phyloP scores from a whole-genome alignment of 176 grass and related monocot species.

The Oryza glaberrima region DNA sequence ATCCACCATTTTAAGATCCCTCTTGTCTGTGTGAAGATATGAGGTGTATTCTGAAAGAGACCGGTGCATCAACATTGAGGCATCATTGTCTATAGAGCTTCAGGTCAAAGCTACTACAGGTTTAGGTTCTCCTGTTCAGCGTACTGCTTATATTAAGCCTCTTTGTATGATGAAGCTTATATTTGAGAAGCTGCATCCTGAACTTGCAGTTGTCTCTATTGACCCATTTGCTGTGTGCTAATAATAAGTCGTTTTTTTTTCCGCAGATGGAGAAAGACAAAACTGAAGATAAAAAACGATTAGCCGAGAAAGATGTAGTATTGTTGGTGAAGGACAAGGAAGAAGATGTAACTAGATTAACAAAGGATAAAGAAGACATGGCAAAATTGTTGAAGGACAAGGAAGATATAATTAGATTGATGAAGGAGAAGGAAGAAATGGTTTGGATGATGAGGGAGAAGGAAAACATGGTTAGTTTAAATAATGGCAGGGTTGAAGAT shows the following conservation, averaged over 20 bases:
- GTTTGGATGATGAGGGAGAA: conserved; percentile 67
- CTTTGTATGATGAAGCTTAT: conserved; percentile 20
- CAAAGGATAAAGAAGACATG: conserved; percentile 65
- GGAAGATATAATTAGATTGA: conserved; percentile 77
- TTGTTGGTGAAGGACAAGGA: conserved; percentile 50
- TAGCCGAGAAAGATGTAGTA: conserved; percentile 36
- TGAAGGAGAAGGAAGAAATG: conserved; percentile 87
- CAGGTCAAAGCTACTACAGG: neutral
- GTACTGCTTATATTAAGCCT: neutral
- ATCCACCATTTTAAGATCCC: neutral
- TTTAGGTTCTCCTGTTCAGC: conserved; percentile 3
- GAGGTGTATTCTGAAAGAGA: neutral
- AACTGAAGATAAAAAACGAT: conserved; percentile 35
- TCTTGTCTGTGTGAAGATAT: neutral
- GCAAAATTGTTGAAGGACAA: conserved; percentile 58
- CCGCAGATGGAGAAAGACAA: conserved; percentile 46
- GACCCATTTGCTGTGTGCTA: neutral
- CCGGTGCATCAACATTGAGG: neutral
- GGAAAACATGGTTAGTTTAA: conserved; percentile 44
- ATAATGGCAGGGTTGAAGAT: conserved; percentile 39
- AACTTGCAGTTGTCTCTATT: conserved; percentile 13
- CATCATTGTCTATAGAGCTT: neutral
- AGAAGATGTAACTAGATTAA: conserved; percentile 39
- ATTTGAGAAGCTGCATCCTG: neutral
- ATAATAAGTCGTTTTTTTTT: conserved; percentile 13